A percentile compares a stretch with the other conserved stretches of the same genome.
These are phyloP conservation scores for Sinapis alba DNA, from an alignment of 441 rosid genomes.

Conservation along the genomic window DNA sequence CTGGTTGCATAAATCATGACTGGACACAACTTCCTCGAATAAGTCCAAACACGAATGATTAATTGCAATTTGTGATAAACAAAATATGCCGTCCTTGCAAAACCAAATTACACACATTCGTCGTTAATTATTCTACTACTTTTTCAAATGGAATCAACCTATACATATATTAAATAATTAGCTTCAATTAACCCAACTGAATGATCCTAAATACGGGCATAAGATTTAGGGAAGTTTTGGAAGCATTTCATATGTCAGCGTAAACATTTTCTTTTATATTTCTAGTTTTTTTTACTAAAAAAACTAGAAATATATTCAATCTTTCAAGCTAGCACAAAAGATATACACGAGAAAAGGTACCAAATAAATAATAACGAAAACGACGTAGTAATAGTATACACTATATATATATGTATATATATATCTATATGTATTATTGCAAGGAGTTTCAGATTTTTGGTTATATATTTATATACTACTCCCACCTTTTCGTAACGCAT, in stretches of 20 bases:
- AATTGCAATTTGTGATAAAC: background rate
- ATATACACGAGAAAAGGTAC: background rate
- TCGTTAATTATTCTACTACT: background rate
- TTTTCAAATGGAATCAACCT: background rate
- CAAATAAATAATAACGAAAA: background rate
- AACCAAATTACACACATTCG: background rate
- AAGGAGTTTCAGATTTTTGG: no score
- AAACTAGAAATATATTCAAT: background rate
- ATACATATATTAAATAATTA: background rate
- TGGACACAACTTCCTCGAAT: conserved; percentile 14
- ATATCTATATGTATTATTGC: no score
- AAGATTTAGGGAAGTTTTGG: conserved; percentile 37
- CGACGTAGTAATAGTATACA: background rate
- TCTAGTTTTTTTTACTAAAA: no score
- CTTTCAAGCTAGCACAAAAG: background rate
- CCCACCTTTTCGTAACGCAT: no score
- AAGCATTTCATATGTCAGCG: conserved; percentile 27
- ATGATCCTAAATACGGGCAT: conserved; percentile 24
- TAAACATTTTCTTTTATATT: conserved; percentile 11
- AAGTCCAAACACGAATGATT: conserved; percentile 28
- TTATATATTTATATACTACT: no score
- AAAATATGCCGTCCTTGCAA: conserved; percentile 3
- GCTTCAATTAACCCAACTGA: background rate
- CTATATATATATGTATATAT: no score
- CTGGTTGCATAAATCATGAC: conserved; percentile 17